Evolutionary conservation across 2,329 filamentous ascomycete genomes (phyloP).

Genomic region (Colletotrichum truncatum): DNA sequence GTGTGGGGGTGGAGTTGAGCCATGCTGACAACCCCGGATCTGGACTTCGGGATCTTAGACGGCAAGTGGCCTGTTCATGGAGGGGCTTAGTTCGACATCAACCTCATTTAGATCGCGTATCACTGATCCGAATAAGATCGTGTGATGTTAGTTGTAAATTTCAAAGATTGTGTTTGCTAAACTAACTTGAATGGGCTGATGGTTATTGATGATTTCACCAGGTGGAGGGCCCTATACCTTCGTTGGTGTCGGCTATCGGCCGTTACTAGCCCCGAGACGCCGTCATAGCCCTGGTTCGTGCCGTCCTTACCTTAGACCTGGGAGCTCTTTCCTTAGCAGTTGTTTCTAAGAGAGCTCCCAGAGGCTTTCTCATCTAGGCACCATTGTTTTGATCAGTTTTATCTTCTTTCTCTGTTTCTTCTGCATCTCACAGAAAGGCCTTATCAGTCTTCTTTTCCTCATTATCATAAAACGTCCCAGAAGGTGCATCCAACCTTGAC

Average conservation of each 20-base stretch:
- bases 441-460: too few relatives aligned
- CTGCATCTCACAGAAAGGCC: too few relatives aligned
- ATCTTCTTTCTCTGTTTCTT: background rate
- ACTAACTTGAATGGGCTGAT: too few relatives aligned
- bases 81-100: background rate
- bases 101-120: background rate
- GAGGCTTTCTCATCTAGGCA: too few relatives aligned
- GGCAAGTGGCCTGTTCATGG: background rate
- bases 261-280: background rate
- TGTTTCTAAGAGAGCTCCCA: too few relatives aligned
- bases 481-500: background rate
- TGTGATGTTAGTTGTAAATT: background rate
- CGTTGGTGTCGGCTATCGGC: background rate
- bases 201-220: too few relatives aligned
- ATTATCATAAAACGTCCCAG: too few relatives aligned
- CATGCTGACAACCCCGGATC: constrained; percentile 23
- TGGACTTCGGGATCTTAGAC: constrained; percentile 17
- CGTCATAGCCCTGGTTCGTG: background rate
- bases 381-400: background rate
- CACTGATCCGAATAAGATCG: background rate
- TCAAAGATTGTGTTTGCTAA: background rate
- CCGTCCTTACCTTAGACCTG: background rate
- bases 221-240: background rate
- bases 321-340: background rate
- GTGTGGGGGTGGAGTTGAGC: constrained; percentile 27